Evolutionary conservation across 805 yeast genomes (phyloP).

Genomic region (Nakazawaea holstii): DNA sequence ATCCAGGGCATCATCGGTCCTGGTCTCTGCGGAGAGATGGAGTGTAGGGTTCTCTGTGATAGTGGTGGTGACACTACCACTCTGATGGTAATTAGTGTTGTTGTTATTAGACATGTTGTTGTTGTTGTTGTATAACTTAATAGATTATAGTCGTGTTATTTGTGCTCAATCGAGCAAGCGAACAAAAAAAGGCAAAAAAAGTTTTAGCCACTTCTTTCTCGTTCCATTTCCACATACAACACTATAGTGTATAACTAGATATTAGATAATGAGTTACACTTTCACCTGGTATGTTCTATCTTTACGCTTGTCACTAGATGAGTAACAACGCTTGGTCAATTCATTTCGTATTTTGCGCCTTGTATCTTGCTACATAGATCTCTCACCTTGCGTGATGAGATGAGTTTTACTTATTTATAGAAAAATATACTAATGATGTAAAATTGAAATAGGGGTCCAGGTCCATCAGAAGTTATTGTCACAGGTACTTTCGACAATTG

Average conservation of each 20-base stretch:
- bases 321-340: not conserved
- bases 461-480: slow-evolving; percentile 39
- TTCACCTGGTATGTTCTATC: slow-evolving; percentile 7
- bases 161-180: too few relatives aligned
- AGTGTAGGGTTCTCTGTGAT: not conserved
- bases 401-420: too few relatives aligned
- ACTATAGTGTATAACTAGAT: not conserved
- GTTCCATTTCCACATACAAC: not conserved
- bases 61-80: not conserved
- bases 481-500: slow-evolving; percentile 60
- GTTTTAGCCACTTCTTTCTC: too few relatives aligned
- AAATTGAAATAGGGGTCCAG: slow-evolving; percentile 23
- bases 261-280: slow-evolving; percentile 10
- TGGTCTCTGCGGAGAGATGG: not conserved
- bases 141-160: not conserved
- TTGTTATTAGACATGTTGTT: not conserved
- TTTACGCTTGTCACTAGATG: not conserved
- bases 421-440: not conserved
- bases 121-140: not conserved
- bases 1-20: not conserved
- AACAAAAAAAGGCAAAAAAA: too few relatives aligned
- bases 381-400: too few relatives aligned
- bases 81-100: not conserved
- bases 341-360: too few relatives aligned
- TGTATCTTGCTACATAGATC: too few relatives aligned